phyloP scores from a whole-genome alignment of 2,329 filamentous ascomycete species.

The Phialemonium atrogriseum region DNA sequence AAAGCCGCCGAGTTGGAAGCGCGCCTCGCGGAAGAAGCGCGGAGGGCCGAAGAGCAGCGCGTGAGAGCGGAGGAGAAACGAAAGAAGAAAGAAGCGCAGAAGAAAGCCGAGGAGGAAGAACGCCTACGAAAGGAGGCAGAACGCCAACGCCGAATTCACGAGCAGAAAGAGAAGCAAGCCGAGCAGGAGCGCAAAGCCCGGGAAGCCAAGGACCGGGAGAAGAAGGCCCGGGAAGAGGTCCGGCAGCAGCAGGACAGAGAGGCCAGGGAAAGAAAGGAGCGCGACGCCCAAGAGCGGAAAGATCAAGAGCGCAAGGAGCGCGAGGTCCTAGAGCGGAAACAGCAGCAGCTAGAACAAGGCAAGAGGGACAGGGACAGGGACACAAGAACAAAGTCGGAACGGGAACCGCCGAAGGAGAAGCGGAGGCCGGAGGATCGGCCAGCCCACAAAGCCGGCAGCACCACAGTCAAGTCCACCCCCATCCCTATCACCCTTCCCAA shows the following conservation, averaged over 20 bases:
- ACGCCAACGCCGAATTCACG: conserved; percentile 66
- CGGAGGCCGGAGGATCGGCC: conserved; percentile 36
- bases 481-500: conserved; percentile 27
- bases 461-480: background rate
- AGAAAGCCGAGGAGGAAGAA: conserved; percentile 85
- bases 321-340: conserved; percentile 55
- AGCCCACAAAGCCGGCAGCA: conserved; percentile 29
- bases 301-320: conserved; percentile 55
- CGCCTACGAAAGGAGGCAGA: conserved; percentile 78
- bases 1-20: conserved; percentile 81
- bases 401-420: conserved; percentile 28
- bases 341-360: conserved; percentile 18
- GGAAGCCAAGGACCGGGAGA: conserved; percentile 72
- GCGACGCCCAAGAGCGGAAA: conserved; percentile 55
- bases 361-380: conserved; percentile 31
- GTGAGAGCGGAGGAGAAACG: conserved; percentile 82
- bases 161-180: conserved; percentile 78
- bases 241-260: conserved; percentile 67
- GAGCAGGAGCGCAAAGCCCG: conserved; percentile 78
- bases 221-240: conserved; percentile 76
- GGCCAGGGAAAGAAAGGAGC: conserved; percentile 67
- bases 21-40: conserved; percentile 65
- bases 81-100: conserved; percentile 84
- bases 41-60: conserved; percentile 71
- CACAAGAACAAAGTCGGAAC: conserved; percentile 30